Base-by-base conservation (phyloP, 305 asterid species). In the Fraxinus sp. region DNA sequence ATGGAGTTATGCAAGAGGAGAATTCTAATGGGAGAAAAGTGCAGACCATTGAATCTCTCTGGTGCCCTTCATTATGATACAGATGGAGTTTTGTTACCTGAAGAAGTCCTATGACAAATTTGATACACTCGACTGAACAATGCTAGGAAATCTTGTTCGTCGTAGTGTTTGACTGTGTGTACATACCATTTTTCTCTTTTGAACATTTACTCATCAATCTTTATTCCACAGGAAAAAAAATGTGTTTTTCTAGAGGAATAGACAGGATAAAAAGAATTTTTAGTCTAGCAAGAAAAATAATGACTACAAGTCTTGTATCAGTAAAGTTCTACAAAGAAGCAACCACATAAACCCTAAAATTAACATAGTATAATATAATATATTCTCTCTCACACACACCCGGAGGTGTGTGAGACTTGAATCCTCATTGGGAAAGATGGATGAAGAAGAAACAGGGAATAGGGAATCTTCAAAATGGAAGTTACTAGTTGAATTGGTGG, bases 21-120 rank as follows among this genome's bases (percentile, higher is more conserved):
- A 22, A 64, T 64, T 7, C 73, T 64, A 64, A 64, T 64, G 95
- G 35, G 73, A 64, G 16, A 24, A 24, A 64, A 24, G 35, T 64
- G 73, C 73, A 64, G 35, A 64, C 73, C 35, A 24, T 3, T 64
- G 7, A 88, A 89, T 77, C 57, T 52, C 32, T 91, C 97, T 13
- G 93, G 94, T 41, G 85, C 36, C n/a, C 94, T 91, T 77, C 90
- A 90, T 30, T 94, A 94, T 64, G 93, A 91, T 82, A 80, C 89
- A 35, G 68, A 86, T 71, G 98, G 94, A 20, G 78, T 91, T 78
- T 83, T 91, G 41, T 66, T 88, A 78, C 91, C 93, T 28, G 95
- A 92, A 83, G 90, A 89, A 80, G 36, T 80, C 76, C 20, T 1
- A 71, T 71, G 24, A 32, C 6, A 33, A 13, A 71, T 71, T 71